Conservation (phyloP, 768 basidiomycete genomes). For the Phylloporus sp. region DNA sequence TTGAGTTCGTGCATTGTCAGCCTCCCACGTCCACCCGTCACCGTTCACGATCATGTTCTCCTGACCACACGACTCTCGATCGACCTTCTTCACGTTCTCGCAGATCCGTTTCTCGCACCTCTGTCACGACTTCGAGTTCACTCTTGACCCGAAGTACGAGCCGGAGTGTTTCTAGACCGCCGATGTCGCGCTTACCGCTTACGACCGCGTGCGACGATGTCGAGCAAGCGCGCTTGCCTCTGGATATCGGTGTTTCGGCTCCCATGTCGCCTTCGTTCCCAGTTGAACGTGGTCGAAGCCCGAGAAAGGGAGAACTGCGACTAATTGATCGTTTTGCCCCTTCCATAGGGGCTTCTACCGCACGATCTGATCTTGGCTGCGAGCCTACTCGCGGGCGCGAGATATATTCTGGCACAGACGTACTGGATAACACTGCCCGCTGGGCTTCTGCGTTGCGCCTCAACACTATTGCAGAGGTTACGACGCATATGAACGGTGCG, state of each 20-base stretch:
- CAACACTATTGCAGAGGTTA: conserved; percentile 21
- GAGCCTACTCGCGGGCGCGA: conserved; percentile 21
- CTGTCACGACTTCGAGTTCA: conserved; percentile 37
- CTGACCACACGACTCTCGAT: conserved; percentile 11
- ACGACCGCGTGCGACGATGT: conserved; percentile 25
- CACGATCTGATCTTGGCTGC: conserved; percentile 19
- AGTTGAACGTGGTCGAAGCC: conserved; percentile 28
- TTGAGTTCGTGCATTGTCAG: conserved; percentile 23
- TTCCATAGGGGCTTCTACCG: conserved; percentile 23
- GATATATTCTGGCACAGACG: conserved; percentile 18
- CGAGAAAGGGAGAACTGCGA: conserved; percentile 14
- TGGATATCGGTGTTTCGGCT: conserved; percentile 26
- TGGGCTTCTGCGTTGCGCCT: conserved; percentile 25
- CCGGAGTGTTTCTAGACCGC: conserved; percentile 40
- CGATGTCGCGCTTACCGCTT: conserved; percentile 20
- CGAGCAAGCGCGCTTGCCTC: conserved; percentile 18
- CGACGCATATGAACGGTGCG: conserved; percentile 10
- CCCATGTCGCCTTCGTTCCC: conserved; percentile 19
- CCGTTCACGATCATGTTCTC: conserved; percentile 29
- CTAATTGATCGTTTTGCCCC: conserved; percentile 15
- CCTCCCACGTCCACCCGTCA: conserved; percentile 15
- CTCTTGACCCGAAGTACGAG: conserved; percentile 36
- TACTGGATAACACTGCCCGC: conserved; percentile 24
- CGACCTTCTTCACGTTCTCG: conserved; percentile 29
- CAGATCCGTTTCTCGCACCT: conserved; percentile 49